A percentile compares a stretch with the other conserved stretches of the same genome.
phyloP scores from a whole-genome alignment of 169 alveolate genomes.

The Eimeria nieschulzi region DNA sequence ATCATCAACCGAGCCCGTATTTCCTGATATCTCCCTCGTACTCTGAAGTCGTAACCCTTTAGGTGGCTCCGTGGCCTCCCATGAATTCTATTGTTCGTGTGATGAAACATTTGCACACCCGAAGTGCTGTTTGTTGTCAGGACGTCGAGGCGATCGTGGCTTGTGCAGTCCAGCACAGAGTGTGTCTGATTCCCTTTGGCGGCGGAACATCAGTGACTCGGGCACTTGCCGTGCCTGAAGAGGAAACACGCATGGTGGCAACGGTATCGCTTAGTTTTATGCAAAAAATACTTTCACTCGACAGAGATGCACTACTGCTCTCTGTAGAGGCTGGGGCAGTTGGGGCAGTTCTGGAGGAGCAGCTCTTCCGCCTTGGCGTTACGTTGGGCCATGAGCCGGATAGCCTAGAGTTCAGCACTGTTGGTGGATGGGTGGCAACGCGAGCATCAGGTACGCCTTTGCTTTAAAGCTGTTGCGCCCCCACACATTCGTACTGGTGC shows the following conservation, averaged over 20 bases:
- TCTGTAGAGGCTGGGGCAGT: slow-evolving; percentile 89
- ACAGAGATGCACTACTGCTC: slow-evolving; percentile 85
- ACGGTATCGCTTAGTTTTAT: slow-evolving; percentile 85
- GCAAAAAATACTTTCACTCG: slow-evolving; percentile 84
- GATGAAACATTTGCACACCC: slow-evolving; percentile 80
- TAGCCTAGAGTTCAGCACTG: slow-evolving; percentile 86
- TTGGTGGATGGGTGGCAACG: slow-evolving; percentile 93
- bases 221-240: slow-evolving; percentile 77
- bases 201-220: slow-evolving; percentile 91
- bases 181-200: slow-evolving; percentile 86
- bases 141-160: slow-evolving; percentile 82
- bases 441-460: slow-evolving; percentile 81
- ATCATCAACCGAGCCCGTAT: background rate
- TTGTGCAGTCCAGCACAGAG: slow-evolving; percentile 82
- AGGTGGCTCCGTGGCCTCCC: slow-evolving; percentile 69
- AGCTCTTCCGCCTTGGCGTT: slow-evolving; percentile 84
- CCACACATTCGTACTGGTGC: too few species aligned
- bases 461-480: background rate
- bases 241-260: slow-evolving; percentile 83
- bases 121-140: slow-evolving; percentile 41
- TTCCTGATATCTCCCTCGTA: slow-evolving; percentile 77
- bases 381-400: slow-evolving; percentile 92
- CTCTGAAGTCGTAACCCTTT: slow-evolving; percentile 78
- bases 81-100: slow-evolving; percentile 5
- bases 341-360: slow-evolving; percentile 87